Conservation (phyloP, 2,329 filamentous ascomycete species). For the Grosmannia penicillata region DNA sequence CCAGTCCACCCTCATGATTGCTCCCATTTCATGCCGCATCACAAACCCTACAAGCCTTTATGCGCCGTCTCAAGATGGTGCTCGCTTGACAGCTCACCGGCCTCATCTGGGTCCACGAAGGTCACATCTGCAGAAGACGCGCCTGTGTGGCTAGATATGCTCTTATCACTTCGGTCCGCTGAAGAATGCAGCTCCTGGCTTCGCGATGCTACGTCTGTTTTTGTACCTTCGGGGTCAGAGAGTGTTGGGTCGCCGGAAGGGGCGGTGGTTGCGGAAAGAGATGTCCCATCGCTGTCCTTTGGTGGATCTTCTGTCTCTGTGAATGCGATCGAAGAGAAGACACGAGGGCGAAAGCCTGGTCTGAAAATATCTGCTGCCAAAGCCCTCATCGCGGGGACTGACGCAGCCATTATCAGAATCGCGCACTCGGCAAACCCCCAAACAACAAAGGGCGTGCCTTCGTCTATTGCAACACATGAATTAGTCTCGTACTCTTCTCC, state of each 20-base stretch:
- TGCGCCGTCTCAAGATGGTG: neutral
- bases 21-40: too few species aligned
- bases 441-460: conserved; percentile 8
- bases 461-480: neutral
- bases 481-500: too few species aligned
- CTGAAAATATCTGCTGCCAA: conserved; percentile 7
- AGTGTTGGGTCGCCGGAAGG: neutral
- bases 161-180: conserved; percentile 4
- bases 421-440: conserved; percentile 16
- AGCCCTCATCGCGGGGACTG: conserved; percentile 16
- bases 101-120: neutral
- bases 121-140: neutral
- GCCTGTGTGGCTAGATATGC: conserved; percentile 4
- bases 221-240: neutral
- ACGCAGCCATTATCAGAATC: conserved; percentile 18
- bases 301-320: neutral
- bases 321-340: conserved; percentile 2
- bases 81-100: neutral
- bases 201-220: neutral
- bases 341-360: neutral
- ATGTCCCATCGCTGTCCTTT: neutral
- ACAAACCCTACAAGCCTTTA: too few species aligned
- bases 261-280: neutral
- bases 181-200: neutral
- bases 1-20: too few species aligned